Base-by-base conservation (phyloP, 2,329 filamentous ascomycete genomes). In the Alternaria solani region DNA sequence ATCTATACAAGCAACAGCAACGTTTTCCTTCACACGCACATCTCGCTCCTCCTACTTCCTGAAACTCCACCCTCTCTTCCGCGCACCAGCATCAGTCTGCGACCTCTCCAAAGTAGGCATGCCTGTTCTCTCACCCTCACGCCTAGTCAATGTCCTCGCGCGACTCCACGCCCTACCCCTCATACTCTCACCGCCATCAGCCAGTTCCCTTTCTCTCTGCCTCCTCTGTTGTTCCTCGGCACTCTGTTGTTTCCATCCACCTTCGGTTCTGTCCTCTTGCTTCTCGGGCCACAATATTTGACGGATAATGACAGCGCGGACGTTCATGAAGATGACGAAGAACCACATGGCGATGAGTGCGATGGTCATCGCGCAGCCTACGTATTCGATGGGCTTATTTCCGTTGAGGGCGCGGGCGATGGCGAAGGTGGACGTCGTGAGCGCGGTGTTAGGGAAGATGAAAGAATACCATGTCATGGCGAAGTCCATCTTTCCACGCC, bases 381-480 rank as follows among this genome's bases (percentile, higher is more conserved):
- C 79, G 9, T 93, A 85, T 42, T 87, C 80, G 42, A 95, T 86
- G 0, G 87, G 84, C 6, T 59, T 65, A 51, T 77, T 78, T 23
- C 76, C 73, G 53, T 77, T 67, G 11, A 83, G 68, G 0, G 88
- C 87, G 9, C 84, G 82, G 0, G 87, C 90, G 51, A 95, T 85
- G 2, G 89, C 86, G 65, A 91, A 88, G 0, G 91, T 95, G 0
- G 91, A 90, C 0, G 89, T 91, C 38, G 85, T 86, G 60, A 93
- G 79, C 0, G 90, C 91, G 0, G 91, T 94, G 68, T 94, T 93
- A 2, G 91, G 91, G 70, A 94, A 94, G 5, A 94, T 85, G 76
- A 94, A 94, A 4, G 88, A 91, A 78, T 90, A 95, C 89, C 91
- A 96, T 1, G 89, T 92, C 91, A 95, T 94, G 18, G 91, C 89